phyloP scores from a whole-genome alignment of 2,329 filamentous ascomycete genomes.

The Sporothrix dimorphospora region DNA sequence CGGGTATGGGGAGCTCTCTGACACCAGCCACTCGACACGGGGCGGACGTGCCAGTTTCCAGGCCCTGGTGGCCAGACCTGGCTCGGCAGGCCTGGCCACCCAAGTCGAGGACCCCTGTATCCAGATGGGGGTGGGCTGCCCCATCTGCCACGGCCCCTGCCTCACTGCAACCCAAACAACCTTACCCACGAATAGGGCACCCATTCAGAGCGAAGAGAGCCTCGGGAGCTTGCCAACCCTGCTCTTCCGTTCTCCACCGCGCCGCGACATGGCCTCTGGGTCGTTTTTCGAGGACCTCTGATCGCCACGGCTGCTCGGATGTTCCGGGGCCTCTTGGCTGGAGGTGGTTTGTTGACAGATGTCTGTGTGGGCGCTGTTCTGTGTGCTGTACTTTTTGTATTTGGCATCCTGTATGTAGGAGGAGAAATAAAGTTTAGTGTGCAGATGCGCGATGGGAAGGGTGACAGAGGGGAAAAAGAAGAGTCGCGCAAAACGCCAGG shows the following conservation, averaged over 20 bases:
- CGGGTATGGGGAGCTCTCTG: not conserved
- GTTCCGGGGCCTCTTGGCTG: not conserved
- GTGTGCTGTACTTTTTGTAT: not conserved
- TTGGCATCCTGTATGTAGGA: not conserved
- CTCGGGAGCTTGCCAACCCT: conserved; percentile 5
- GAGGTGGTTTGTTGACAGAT: not conserved
- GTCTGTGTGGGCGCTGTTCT: not conserved
- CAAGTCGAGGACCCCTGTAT: not conserved
- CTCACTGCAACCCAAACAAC: conserved; percentile 11
- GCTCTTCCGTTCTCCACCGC: conserved; percentile 10
- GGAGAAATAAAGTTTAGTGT: conserved; percentile 10
- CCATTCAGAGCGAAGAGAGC: not conserved
- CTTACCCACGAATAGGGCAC: not conserved
- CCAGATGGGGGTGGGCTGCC: not conserved
- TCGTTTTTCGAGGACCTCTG: not conserved
- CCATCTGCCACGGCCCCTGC: conserved; percentile 8
- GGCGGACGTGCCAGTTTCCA: not conserved
- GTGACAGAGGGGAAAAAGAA: not conserved
- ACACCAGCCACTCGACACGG: conserved; percentile 5
- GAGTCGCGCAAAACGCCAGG: not conserved
- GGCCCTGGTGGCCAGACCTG: not conserved
- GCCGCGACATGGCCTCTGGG: not conserved
- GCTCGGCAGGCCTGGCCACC: not conserved
- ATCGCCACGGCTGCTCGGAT: conserved; percentile 4
- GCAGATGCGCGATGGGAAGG: not conserved